These are phyloP conservation scores for Metschnikowia santaceciliae DNA, from an alignment of 805 yeast genomes.

Conservation along the genomic window DNA sequence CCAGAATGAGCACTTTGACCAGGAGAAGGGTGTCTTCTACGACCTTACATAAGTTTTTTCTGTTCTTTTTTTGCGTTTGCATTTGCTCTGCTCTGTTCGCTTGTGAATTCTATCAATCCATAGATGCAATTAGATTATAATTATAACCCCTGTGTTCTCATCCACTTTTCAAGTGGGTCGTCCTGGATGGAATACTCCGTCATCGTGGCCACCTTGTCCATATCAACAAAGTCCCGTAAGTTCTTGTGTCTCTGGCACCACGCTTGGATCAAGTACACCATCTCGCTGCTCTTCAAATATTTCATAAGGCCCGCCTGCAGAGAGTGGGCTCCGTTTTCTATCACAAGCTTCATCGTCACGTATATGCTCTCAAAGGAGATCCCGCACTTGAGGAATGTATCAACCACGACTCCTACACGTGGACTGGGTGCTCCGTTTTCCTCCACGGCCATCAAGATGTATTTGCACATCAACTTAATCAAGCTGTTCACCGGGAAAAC, in stretches of 20 bases:
- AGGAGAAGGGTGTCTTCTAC: constrained; percentile 42
- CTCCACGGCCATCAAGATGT: constrained; percentile 38
- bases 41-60: constrained; percentile 26
- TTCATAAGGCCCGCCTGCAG: constrained; percentile 44
- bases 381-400: constrained; percentile 61
- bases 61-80: too few species aligned
- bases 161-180: constrained; percentile 51
- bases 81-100: too few species aligned
- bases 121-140: too few species aligned
- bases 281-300: constrained; percentile 44
- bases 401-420: constrained; percentile 55
- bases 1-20: constrained; percentile 33
- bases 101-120: too few species aligned
- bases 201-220: constrained; percentile 43
- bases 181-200: constrained; percentile 44
- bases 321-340: constrained; percentile 56
- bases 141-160: constrained; percentile 9
- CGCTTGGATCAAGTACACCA: constrained; percentile 56
- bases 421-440: constrained; percentile 25
- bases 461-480: constrained; percentile 59
- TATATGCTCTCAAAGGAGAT: constrained; percentile 62
- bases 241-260: constrained; percentile 68
- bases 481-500: constrained; percentile 77
- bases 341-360: constrained; percentile 56
- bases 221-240: constrained; percentile 53